phyloP scores from a whole-genome alignment of 345 rosid genomes.

The Cardamine occulta region DNA sequence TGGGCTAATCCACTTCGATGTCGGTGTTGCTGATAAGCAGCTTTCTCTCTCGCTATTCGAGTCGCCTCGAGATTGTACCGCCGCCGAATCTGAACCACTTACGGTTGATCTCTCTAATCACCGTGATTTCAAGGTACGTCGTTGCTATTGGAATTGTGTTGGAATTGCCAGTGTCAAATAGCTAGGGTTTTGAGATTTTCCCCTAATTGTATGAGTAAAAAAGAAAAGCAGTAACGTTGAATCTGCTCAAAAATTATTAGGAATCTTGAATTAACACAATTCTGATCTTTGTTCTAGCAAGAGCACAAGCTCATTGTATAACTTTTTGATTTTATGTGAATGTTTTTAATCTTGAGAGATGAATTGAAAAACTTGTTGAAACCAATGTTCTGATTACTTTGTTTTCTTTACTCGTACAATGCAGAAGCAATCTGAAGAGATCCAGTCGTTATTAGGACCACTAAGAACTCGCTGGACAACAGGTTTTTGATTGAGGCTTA shows the following conservation, averaged over 20 bases:
- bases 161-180: not conserved
- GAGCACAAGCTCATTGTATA: not conserved
- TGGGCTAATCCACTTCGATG: slow-evolving; percentile 79
- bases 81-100: slow-evolving; percentile 41
- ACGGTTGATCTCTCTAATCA: not conserved
- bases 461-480: slow-evolving; percentile 30
- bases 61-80: slow-evolving; percentile 78
- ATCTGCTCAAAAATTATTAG: not conserved
- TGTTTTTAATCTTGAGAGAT: not conserved
- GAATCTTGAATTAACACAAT: not conserved
- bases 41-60: slow-evolving; percentile 81
- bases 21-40: slow-evolving; percentile 80
- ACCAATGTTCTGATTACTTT: not conserved
- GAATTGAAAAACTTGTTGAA: not conserved
- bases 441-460: slow-evolving; percentile 20
- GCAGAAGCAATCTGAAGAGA: slow-evolving; percentile 33
- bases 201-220: not conserved
- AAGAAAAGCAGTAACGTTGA: not conserved
- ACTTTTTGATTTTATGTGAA: not conserved
- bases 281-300: not conserved
- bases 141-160: not conserved
- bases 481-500: slow-evolving; percentile 5
- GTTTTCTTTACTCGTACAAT: slow-evolving; percentile 15
- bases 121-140: slow-evolving; percentile 30
- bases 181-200: slow-evolving; percentile 28